Percentiles rank a stretch among this genome's conserved stretches.
phyloP scores from a whole-genome alignment of 1,284 basidiomycete genomes.

The Trametes versicolor region DNA sequence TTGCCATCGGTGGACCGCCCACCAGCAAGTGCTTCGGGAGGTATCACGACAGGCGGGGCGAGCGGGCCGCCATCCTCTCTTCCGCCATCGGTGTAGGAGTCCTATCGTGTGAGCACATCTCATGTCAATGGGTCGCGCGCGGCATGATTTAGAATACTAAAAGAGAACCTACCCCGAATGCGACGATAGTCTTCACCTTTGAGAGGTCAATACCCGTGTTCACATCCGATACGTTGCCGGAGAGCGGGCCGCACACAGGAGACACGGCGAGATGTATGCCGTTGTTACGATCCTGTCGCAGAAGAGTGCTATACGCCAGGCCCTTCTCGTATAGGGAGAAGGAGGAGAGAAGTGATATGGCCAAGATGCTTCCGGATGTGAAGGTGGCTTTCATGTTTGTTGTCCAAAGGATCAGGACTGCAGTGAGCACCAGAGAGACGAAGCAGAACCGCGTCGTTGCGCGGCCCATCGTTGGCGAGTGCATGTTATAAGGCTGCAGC shows the following conservation, averaged over 20 bases:
- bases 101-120: slow-evolving; percentile 26
- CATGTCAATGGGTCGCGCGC: not conserved
- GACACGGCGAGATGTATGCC: slow-evolving; percentile 49
- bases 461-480: not conserved
- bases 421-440: slow-evolving; percentile 5
- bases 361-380: not conserved
- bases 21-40: slow-evolving; percentile 45
- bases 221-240: slow-evolving; percentile 47
- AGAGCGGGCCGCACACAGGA: slow-evolving; percentile 47
- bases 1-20: slow-evolving; percentile 49
- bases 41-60: slow-evolving; percentile 43
- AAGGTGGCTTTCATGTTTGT: not conserved
- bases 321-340: not conserved
- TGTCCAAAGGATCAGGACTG: not conserved
- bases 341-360: not conserved
- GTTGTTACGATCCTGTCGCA: slow-evolving; percentile 32
- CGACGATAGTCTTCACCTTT: slow-evolving; percentile 50
- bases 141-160: too few relatives aligned
- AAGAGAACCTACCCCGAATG: slow-evolving; percentile 47
- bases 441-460: not conserved
- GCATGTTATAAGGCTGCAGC: slow-evolving; percentile 1
- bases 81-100: slow-evolving; percentile 49
- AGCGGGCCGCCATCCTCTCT: slow-evolving; percentile 45
- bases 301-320: not conserved
- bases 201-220: slow-evolving; percentile 48